Percentiles rank a stretch among this genome's conserved stretches.
Conservation (phyloP, 345 rosid species). For the Isatis tinctoria region DNA sequence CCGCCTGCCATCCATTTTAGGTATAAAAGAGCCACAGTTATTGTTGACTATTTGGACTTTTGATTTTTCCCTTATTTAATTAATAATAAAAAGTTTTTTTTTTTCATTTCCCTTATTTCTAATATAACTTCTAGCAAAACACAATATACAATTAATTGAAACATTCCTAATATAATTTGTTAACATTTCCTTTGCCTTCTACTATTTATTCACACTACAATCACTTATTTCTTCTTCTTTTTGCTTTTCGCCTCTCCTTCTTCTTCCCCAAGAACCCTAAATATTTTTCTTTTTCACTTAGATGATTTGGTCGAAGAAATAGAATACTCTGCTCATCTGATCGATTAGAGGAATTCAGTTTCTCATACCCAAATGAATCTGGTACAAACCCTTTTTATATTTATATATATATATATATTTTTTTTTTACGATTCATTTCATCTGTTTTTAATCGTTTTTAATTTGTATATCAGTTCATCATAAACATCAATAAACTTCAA, state of each 20-base stretch:
- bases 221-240: constrained; percentile 16
- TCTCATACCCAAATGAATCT: constrained; percentile 29
- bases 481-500: background rate
- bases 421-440: background rate
- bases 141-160: background rate
- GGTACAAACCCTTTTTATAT: constrained; percentile 21
- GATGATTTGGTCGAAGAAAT: background rate
- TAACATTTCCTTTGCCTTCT: constrained; percentile 11
- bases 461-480: constrained; percentile 21
- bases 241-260: constrained; percentile 18
- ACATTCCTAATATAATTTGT: constrained; percentile 24
- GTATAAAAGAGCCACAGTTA: constrained; percentile 24
- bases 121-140: constrained; percentile 9
- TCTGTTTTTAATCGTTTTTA: background rate
- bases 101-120: constrained; percentile 3
- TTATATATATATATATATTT: background rate
- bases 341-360: constrained; percentile 5
- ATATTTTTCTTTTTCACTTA: background rate
- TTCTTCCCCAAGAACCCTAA: constrained; percentile 21
- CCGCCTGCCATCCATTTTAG: too few relatives aligned
- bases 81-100: background rate
- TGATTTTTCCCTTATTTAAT: constrained; percentile 19
- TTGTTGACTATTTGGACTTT: constrained; percentile 32
- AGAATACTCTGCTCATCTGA: background rate
- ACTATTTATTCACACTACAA: constrained; percentile 28